Evolutionary conservation across 139 green algal species (phyloP), one percentile per base, ranked within the genome.

Genomic region (Micromonas commoda): DNA sequence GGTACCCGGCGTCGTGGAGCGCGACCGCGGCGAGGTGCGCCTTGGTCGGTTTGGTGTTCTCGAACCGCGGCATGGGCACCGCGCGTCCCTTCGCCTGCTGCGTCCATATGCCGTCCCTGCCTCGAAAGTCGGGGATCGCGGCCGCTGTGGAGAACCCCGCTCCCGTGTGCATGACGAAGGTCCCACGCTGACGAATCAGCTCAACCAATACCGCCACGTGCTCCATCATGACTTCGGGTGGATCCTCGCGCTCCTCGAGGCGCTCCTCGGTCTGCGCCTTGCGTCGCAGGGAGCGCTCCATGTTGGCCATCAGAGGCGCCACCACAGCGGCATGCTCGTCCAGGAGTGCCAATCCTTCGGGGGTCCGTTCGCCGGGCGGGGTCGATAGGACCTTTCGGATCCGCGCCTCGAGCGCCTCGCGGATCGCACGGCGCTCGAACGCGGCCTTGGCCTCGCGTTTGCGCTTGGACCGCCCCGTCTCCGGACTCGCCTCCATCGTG

Each of bases 41-140:
- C 1, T 35, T 37, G n/a, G 63, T 70, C 21, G 63, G 63, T 70
- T 34, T 32, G 28, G 24, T 32, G 63, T 32, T 28, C 5, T 70
- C 63, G 31, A 70, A 70, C 6, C 2, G 1, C 5, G 63, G 63
- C 63, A 70, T 32, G 6, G 63, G 20, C 21, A 70, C 63, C 21
- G 1, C 2, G 28, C 23, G n/a, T 20, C 82, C 86, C 0, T 82
- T 79, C 0, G 81, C 82, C 70, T 96, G 85, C 31, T 94, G 79
- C 6, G 93, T 98, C 94, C 94, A 98, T 3, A 98, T 88, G n/a
- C 94, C 94, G 13, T 88, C 84, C 0, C 93, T 92, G 0, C 94
- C 93, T 69, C 90, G 82, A 76, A 97, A 97, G 74, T 97, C 93
- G 0, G 93, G 92, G 9, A 98, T 97, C 54, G 93, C 94, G 38